Evolutionary conservation across 2,329 filamentous ascomycete genomes (phyloP), one percentile per base, ranked within the genome.

Genomic region (Xylariales sp.): DNA sequence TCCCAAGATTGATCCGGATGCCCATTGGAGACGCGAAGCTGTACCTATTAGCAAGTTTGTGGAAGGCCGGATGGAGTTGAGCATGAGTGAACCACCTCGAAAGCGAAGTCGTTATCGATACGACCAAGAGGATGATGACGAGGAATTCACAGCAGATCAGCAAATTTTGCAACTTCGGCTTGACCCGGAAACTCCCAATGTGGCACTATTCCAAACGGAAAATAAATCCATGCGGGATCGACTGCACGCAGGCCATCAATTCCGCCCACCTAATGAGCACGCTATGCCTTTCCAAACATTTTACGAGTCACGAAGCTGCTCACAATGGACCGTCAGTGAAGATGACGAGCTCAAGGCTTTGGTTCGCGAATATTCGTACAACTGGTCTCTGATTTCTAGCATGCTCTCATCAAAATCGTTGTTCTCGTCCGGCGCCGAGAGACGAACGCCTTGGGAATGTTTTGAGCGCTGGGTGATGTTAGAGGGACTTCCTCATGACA

Each of bases 401-500:
- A 83, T 91, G 42, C 68, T 97, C 37, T 75, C 80, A 2, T 75
- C 84, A 13, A 80, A 79, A 37, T 94, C 88, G 0, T 59, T 81
- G 12, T 94, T 88, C 54, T 76, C 81, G n/a, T 91, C 90, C 15
- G 88, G 88, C 2, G 81, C 88, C 10, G 91, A 97, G 57, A 78
- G 93, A 44, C 79, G 93, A 33, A 97, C 91, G 3, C 89, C 91
- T 0, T 98, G 93, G 93, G 93, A 98, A 65, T 98, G 93, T 57
- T 98, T 98, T 52, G 93, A 98, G 62, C 79, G 93, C 29, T 98
- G 91, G 91, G 85, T 96, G 38, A 83, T 86, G 49, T 69, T 97
- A 11, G 93, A 97, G 63, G 89, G 90, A 1, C 70, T 96, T 25
- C 91, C 93, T 5, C 79, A 84, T 10, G 93, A 98, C 48, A 94